phyloP scores from a whole-genome alignment of 2,329 filamentous ascomycete genomes.

The Ophiostoma pallidulum region DNA sequence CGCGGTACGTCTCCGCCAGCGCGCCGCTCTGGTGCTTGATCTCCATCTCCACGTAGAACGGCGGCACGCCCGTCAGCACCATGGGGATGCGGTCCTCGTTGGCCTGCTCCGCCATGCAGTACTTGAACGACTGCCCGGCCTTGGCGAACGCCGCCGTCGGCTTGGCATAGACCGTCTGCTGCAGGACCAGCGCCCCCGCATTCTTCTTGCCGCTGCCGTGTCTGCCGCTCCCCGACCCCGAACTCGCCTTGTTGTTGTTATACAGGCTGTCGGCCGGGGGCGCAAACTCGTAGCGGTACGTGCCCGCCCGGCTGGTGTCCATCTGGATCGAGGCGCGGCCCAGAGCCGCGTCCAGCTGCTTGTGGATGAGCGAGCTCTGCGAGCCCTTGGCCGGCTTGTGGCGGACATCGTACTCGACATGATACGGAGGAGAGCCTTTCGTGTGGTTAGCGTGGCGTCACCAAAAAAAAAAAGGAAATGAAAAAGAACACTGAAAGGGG shows the following conservation, averaged over 20 bases:
- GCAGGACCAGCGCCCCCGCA: constrained; percentile 52
- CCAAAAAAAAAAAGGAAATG: no score
- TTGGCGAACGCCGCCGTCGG: constrained; percentile 75
- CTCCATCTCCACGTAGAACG: constrained; percentile 84
- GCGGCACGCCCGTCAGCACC: constrained; percentile 69
- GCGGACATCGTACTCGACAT: constrained; percentile 70
- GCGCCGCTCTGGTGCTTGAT: constrained; percentile 83
- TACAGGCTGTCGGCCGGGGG: constrained; percentile 81
- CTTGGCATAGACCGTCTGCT: constrained; percentile 75
- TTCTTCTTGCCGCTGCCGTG: no score
- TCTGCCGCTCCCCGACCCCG: no score
- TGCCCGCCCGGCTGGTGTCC: constrained; percentile 74
- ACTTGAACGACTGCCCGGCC: constrained; percentile 89
- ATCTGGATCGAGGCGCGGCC: constrained; percentile 70
- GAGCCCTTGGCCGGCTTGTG: constrained; percentile 58
- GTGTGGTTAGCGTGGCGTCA: no score
- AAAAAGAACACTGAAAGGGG: no score
- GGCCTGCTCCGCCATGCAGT: constrained; percentile 75
- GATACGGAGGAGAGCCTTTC: constrained; percentile 67
- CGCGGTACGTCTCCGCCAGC: constrained; percentile 69
- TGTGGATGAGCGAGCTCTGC: constrained; percentile 50
- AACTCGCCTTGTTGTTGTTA: constrained; percentile 48
- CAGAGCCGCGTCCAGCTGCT: constrained; percentile 67
- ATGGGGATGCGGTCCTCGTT: constrained; percentile 84
- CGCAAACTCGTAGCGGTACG: constrained; percentile 78